Evolutionary conservation across 495 filamentous ascomycete genomes (phyloP).

Genomic region (Oleoguttula mirabilis): DNA sequence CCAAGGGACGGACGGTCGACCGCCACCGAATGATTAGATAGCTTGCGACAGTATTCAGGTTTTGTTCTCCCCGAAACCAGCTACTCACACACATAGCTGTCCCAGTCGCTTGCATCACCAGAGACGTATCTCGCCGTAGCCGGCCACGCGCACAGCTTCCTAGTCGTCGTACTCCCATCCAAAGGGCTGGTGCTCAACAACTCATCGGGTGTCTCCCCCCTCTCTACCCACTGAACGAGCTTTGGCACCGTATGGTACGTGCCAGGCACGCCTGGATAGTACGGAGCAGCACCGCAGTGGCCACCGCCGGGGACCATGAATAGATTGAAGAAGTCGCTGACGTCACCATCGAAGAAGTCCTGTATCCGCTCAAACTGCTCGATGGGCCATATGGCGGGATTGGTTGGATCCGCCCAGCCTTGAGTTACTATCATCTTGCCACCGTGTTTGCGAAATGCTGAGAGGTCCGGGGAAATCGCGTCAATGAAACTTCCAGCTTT

Average conservation of each 20-base stretch:
- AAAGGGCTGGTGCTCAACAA: constrained; percentile 24
- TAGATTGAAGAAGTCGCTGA: constrained; percentile 29
- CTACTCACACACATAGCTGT: constrained; percentile 14
- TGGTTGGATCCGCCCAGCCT: constrained; percentile 33
- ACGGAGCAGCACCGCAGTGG: constrained; percentile 30
- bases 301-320: constrained; percentile 34
- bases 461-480: constrained; percentile 28
- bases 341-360: constrained; percentile 21
- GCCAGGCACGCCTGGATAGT: constrained; percentile 28
- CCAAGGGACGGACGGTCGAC: no score
- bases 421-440: constrained; percentile 34
- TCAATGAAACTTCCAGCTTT: constrained; percentile 30
- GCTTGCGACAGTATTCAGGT: no score
- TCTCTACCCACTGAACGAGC: constrained; percentile 44
- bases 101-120: constrained; percentile 21
- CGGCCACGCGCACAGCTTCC: constrained; percentile 33
- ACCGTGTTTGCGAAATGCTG: constrained; percentile 23
- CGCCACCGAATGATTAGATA: no score
- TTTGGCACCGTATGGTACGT: constrained; percentile 37
- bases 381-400: constrained; percentile 35
- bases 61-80: no score
- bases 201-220: constrained; percentile 18
- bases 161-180: constrained; percentile 25
- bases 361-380: constrained; percentile 31
- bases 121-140: constrained; percentile 23